Conservation (phyloP, 2,329 filamentous ascomycete genomes). For the Exutisphaerella laricina region DNA sequence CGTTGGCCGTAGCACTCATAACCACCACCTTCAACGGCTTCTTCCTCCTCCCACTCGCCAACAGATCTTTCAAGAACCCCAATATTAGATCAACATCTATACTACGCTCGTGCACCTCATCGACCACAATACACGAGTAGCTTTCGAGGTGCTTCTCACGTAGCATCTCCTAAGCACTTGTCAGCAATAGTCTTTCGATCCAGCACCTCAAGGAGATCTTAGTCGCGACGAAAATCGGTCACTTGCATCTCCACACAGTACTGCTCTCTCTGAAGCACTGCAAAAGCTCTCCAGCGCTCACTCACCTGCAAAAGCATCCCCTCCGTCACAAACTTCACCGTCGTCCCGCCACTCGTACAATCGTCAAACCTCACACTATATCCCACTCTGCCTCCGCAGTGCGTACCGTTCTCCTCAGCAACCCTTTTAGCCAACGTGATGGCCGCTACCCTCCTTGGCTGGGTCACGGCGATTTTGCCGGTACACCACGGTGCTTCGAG, state of each 20-base stretch:
- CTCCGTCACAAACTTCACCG: conserved; percentile 91
- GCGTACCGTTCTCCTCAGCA: conserved; percentile 70
- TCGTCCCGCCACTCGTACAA: conserved; percentile 67
- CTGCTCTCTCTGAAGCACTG: too few relatives aligned
- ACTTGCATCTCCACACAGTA: too few relatives aligned
- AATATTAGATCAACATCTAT: conserved; percentile 88
- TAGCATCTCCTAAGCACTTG: conserved; percentile 59
- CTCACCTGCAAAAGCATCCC: conserved; percentile 76
- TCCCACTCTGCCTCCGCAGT: conserved; percentile 64
- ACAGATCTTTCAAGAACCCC: conserved; percentile 77
- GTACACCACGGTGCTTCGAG: conserved; percentile 74
- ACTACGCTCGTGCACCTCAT: conserved; percentile 95
- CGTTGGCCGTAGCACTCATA: conserved; percentile 95
- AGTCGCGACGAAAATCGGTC: too few relatives aligned
- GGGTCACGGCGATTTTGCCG: conserved; percentile 85
- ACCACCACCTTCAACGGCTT: conserved; percentile 79
- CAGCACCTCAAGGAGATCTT: too few relatives aligned
- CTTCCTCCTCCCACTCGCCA: conserved; percentile 53
- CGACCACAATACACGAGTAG: conserved; percentile 87
- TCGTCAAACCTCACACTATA: conserved; percentile 96
- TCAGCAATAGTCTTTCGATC: conserved; percentile 10
- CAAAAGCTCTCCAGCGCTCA: too few relatives aligned
- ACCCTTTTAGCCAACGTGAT: conserved; percentile 86
- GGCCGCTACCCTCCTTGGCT: conserved; percentile 88
- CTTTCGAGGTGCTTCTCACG: conserved; percentile 73